Evolutionary conservation across 2,329 filamentous ascomycete species (phyloP), one percentile per base, ranked within the genome.

Genomic region (Cladosporium sp.): DNA sequence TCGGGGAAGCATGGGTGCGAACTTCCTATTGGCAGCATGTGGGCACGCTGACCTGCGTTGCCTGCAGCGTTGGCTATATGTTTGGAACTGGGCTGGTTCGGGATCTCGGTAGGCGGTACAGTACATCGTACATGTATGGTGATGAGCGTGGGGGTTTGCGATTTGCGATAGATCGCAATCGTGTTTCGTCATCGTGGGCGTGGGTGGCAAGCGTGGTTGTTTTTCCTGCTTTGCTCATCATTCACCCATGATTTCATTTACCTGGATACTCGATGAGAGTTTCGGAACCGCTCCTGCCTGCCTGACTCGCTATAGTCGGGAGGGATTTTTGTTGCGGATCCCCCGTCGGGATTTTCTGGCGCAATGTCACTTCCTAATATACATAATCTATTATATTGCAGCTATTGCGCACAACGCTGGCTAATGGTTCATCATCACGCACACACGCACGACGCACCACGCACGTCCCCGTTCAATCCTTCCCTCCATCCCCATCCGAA

Each of bases 11-110:
- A 34, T 26, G 39, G 39, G 36, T 51, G 58, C 14, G 14, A 2
- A 11, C n/a, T 51, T 61, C 58, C 58, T n/a, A 51, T 51, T 61
- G 28, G 43, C 34, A n/a, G 25, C 36, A 43, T n/a, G 36, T 43
- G 26, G 48, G n/a, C 48, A 26, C 25, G 48, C 23, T 28, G 48
- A 16, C 23, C 26, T 28, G 48, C 23, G 13, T 26, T 53, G 11
- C 18, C 28, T 21, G 51, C 25, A 34, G 51, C 26, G 3, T n/a
- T 14, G 18, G 16, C 32, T 14, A 13, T 46, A 46, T 21, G n/a
- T 43, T n/a, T 43, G 39, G 39, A 46, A 46, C 39, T 46, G n/a
- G 51, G 26, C 14, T 28, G 25, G 51, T 56, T 56, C 25, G 25
- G 51, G 28, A 26, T 53, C 39, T 46, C 39, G 39, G 39, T 46